phyloP scores from a whole-genome alignment of 257 asterid species.

The Ligustrum vulgare region DNA sequence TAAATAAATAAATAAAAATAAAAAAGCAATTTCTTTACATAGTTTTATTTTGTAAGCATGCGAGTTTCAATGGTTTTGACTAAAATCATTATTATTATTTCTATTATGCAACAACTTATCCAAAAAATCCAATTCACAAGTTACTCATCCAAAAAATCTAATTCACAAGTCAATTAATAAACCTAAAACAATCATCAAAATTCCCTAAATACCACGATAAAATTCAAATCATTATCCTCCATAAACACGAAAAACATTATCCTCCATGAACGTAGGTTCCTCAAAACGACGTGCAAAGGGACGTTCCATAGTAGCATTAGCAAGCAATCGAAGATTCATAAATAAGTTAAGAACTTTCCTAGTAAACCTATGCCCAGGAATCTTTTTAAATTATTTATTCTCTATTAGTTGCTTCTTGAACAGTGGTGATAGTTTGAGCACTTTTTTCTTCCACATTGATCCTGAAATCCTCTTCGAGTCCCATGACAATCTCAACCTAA shows the following conservation, averaged over 20 bases:
- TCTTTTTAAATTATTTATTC: conserved; percentile 22
- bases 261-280: too few species aligned
- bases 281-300: too few species aligned
- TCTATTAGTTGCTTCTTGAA: conserved; percentile 87
- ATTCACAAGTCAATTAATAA: neutral
- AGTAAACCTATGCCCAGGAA: conserved; percentile 10
- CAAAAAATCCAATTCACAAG: too few species aligned
- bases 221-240: neutral
- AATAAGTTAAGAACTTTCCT: conserved; percentile 7
- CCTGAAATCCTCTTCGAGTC: conserved; percentile 90
- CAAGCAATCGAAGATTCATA: neutral
- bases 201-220: neutral
- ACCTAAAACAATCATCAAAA: neutral
- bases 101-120: too few species aligned
- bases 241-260: neutral
- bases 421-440: conserved; percentile 78
- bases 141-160: too few species aligned
- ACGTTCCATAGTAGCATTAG: neutral
- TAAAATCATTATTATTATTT: too few species aligned
- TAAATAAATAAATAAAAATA: too few species aligned
- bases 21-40: too few species aligned
- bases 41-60: too few species aligned
- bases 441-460: conserved; percentile 86
- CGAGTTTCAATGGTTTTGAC: too few species aligned
- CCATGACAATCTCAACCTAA: conserved; percentile 94